These are phyloP conservation scores for Solanum ossicruentum DNA, from an alignment of 257 asterid genomes.

Conservation along the genomic window DNA sequence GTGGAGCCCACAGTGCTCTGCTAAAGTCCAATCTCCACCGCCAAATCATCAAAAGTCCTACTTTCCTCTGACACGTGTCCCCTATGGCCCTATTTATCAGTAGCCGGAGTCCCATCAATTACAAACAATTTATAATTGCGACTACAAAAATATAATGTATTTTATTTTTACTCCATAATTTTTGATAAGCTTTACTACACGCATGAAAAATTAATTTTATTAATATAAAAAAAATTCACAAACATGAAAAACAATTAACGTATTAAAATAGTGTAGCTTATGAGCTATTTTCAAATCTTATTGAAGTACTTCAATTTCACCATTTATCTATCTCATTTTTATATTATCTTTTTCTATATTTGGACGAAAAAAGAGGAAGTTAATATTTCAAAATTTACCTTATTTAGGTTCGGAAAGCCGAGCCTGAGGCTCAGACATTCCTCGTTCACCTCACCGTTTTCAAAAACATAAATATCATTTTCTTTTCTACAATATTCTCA, in stretches of 20 bases:
- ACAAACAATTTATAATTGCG: too few species aligned
- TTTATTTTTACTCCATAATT: not conserved
- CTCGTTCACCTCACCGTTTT: not conserved
- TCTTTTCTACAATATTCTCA: not conserved
- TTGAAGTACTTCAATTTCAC: not conserved
- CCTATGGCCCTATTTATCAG: not conserved
- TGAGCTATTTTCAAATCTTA: not conserved
- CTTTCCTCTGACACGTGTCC: slow-evolving; percentile 10
- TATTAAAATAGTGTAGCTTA: not conserved
- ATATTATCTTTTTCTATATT: not conserved
- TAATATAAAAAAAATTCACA: too few species aligned
- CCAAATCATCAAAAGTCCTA: not conserved
- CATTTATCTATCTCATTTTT: not conserved
- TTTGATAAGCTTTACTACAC: not conserved
- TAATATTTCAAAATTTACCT: not conserved
- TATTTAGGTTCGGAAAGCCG: slow-evolving; percentile 7
- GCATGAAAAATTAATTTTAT: too few species aligned
- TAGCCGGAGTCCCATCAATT: not conserved
- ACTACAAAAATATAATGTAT: too few species aligned
- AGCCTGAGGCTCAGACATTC: slow-evolving; percentile 27
- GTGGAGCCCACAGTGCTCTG: not conserved
- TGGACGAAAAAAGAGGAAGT: not conserved
- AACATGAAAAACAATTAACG: too few species aligned
- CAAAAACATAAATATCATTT: slow-evolving; percentile 8
- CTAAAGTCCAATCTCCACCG: slow-evolving; percentile 16